Percentiles rank a stretch among this genome's conserved stretches.
Evolutionary conservation across 1,284 basidiomycete species (phyloP).

Genomic region (Sporisorium iseilematis-ciliati): DNA sequence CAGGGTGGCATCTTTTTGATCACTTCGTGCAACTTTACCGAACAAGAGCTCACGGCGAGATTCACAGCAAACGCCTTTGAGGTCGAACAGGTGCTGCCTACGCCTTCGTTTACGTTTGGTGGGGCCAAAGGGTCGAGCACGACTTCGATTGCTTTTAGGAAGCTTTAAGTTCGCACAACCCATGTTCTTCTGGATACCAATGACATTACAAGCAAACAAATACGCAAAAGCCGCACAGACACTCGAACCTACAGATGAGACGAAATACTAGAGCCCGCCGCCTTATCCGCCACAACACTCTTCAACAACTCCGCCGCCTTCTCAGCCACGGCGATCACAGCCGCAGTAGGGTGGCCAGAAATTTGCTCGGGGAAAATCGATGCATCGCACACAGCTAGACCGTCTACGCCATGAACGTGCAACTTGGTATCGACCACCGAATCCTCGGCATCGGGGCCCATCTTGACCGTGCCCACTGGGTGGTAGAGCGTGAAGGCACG

Average conservation of each 20-base stretch:
- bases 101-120: slow-evolving; percentile 61
- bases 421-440: slow-evolving; percentile 52
- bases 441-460: slow-evolving; percentile 32
- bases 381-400: slow-evolving; percentile 58
- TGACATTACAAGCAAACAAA: slow-evolving; percentile 3
- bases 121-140: slow-evolving; percentile 58
- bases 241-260: slow-evolving; percentile 28
- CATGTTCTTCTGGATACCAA: not conserved
- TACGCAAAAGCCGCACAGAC: not conserved
- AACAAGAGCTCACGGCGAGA: slow-evolving; percentile 78
- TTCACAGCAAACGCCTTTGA: slow-evolving; percentile 72
- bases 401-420: slow-evolving; percentile 48
- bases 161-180: slow-evolving; percentile 1
- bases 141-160: slow-evolving; percentile 55
- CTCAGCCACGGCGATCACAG: slow-evolving; percentile 53
- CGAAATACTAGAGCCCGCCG: slow-evolving; percentile 17
- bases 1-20: slow-evolving; percentile 80
- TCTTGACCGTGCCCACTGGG: slow-evolving; percentile 72
- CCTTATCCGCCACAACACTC: slow-evolving; percentile 22
- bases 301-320: slow-evolving; percentile 49
- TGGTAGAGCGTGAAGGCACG: slow-evolving; percentile 76
- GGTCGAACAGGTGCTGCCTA: slow-evolving; percentile 58
- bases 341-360: slow-evolving; percentile 55
- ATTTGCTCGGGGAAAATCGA: slow-evolving; percentile 61
- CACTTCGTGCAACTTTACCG: slow-evolving; percentile 88